A percentile compares a stretch with the other conserved stretches of the same genome.
phyloP scores from a whole-genome alignment of 768 basidiomycete species.

The Phaeolepiota aurea region DNA sequence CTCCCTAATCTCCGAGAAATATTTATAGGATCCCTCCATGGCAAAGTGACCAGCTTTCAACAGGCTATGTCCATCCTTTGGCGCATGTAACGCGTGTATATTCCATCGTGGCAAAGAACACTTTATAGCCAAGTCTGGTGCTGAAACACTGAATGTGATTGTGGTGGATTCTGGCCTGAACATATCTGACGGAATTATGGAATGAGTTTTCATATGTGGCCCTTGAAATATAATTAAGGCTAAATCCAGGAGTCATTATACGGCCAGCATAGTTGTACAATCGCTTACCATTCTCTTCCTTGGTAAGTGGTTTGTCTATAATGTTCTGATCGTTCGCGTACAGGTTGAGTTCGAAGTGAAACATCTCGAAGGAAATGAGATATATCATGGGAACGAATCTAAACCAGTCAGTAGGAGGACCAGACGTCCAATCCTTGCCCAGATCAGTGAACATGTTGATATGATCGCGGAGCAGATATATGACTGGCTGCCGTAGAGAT shows the following conservation, averaged over 20 bases:
- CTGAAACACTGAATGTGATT: constrained; percentile 57
- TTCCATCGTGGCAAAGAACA: constrained; percentile 87
- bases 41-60: constrained; percentile 48
- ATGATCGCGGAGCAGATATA: constrained; percentile 86
- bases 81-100: constrained; percentile 65
- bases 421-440: constrained; percentile 86
- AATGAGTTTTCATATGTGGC: constrained; percentile 36
- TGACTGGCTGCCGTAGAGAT: constrained; percentile 58
- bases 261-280: not conserved
- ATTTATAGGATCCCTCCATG: constrained; percentile 67
- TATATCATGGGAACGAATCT: constrained; percentile 85
- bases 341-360: constrained; percentile 69
- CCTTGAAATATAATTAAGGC: constrained; percentile 71
- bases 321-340: constrained; percentile 97
- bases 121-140: constrained; percentile 45
- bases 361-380: constrained; percentile 56
- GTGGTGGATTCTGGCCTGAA: constrained; percentile 66
- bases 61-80: constrained; percentile 50
- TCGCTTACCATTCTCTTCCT: constrained; percentile 73
- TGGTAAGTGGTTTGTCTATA: constrained; percentile 76
- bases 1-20: constrained; percentile 54
- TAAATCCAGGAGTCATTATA: constrained; percentile 18
- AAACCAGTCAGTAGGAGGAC: constrained; percentile 71
- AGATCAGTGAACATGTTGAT: constrained; percentile 91
- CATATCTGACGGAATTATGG: constrained; percentile 57